Evolutionary conservation across 2,329 filamentous ascomycete species (phyloP), one percentile per base, ranked within the genome.

Genomic region (Fusarium subglutinans): DNA sequence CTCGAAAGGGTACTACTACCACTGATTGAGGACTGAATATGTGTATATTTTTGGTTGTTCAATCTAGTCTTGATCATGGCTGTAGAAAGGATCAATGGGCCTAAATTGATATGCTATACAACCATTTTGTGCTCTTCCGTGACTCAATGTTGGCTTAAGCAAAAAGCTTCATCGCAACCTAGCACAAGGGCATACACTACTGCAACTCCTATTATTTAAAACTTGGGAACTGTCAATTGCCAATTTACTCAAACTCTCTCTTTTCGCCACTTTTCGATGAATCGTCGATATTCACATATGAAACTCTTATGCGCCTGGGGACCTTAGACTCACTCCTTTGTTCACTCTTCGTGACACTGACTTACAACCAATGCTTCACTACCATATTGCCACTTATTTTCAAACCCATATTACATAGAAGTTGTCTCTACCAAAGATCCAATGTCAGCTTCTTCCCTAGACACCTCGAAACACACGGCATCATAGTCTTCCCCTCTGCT

Each of bases 41-140:
- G 30, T 30, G 30, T 30, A 30, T 30, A 30, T 30, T 30, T 30
- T 30, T 10, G 10, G 10, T 12, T 30, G 3, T 4, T 30, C 30
- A 30, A 12, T 30, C 30, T 30, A 43, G 20, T 12, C 4, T 13
- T 1, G 10, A 41, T 3, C 4, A 10, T 5, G 6, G 6, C 14
- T n/a, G 5, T 18, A 17, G 2, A 1, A 5, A 9, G n/a, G 0
- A 0, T 20, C 11, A 9, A 28, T 41, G 3, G 5, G 1, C 24
- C 35, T 4, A 2, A 40, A 40, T 18, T 22, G 3, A 40, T 12
- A 26, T 35, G 15, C 8, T 30, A 11, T 14, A 13, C 24, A n/a
- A 55, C 4, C 5, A 2, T 3, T 18, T 28, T 28, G 15, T 14
- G 18, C 35, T 55, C 14, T 22, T 17, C 0, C 2, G 51, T 54